Conservation (phyloP, 2,329 filamentous ascomycete genomes). For the Ampelomyces quisqualis region DNA sequence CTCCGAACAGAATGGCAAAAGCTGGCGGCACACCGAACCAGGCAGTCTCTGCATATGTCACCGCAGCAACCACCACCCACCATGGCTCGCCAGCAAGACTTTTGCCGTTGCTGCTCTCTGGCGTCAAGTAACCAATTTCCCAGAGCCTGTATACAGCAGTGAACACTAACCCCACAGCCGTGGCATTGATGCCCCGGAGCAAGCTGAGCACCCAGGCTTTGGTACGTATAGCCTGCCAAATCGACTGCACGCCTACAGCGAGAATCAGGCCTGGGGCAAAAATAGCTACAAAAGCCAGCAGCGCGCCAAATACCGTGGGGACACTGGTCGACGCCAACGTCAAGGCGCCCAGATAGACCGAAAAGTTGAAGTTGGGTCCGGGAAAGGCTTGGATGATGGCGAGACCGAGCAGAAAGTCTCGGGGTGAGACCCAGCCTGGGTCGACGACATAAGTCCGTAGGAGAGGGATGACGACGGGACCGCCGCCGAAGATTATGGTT, state of each 20-base stretch:
- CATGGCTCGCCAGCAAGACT: constrained; percentile 46
- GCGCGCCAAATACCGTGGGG: constrained; percentile 37
- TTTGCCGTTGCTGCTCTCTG: constrained; percentile 37
- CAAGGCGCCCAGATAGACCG: constrained; percentile 47
- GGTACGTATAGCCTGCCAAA: constrained; percentile 44
- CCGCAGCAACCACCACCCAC: constrained; percentile 49
- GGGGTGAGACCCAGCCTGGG: constrained; percentile 67
- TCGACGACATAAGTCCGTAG: constrained; percentile 56
- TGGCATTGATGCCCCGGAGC: constrained; percentile 46
- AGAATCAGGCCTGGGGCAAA: constrained; percentile 46
- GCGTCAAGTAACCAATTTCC: constrained; percentile 48
- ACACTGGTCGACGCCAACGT: constrained; percentile 30
- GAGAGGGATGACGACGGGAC: constrained; percentile 49
- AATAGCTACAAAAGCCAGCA: constrained; percentile 45
- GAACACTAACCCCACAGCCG: constrained; percentile 48
- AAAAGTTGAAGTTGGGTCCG: constrained; percentile 61
- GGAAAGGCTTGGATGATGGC: constrained; percentile 72
- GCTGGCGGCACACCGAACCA: constrained; percentile 47
- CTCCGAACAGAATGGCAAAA: constrained; percentile 44
- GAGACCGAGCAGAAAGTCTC: constrained; percentile 72
- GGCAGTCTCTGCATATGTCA: constrained; percentile 45
- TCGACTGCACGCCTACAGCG: constrained; percentile 39
- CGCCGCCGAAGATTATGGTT: constrained; percentile 56
- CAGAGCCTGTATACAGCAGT: constrained; percentile 50
- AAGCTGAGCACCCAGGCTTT: constrained; percentile 38